Conservation (phyloP, 805 yeast genomes). For the Starmerella gropengiesseri region DNA sequence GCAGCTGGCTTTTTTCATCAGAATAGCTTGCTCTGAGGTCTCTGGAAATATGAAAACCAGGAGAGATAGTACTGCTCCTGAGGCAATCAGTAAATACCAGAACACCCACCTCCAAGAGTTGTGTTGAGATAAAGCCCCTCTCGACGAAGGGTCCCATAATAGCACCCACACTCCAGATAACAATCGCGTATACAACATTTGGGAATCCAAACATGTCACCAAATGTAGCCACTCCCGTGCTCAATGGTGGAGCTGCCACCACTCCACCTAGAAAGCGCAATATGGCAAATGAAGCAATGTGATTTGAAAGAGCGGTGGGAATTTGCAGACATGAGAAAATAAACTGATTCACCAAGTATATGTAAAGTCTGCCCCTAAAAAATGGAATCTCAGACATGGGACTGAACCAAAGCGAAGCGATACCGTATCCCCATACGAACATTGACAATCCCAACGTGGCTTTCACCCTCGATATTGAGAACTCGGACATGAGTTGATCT, state of each 20-base stretch:
- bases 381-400: slow-evolving; percentile 42
- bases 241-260: slow-evolving; percentile 45
- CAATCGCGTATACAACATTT: slow-evolving; percentile 38
- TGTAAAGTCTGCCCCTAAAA: slow-evolving; percentile 40
- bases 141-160: slow-evolving; percentile 47
- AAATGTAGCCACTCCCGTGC: slow-evolving; percentile 50
- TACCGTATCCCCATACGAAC: slow-evolving; percentile 50
- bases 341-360: slow-evolving; percentile 39
- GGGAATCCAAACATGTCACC: slow-evolving; percentile 39
- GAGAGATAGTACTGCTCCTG: slow-evolving; percentile 33
- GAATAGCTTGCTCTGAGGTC: slow-evolving; percentile 37
- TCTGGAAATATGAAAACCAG: slow-evolving; percentile 39
- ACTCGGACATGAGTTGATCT: slow-evolving; percentile 33
- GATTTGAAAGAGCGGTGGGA: slow-evolving; percentile 42
- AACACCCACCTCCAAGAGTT: slow-evolving; percentile 46
- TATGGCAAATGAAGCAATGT: slow-evolving; percentile 41
- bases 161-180: slow-evolving; percentile 44
- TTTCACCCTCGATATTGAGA: slow-evolving; percentile 34
- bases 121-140: slow-evolving; percentile 39
- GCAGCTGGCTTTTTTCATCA: slow-evolving; percentile 39
- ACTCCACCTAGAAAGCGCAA: slow-evolving; percentile 47
- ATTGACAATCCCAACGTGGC: slow-evolving; percentile 44
- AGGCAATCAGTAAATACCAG: slow-evolving; percentile 38
- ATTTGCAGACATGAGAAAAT: slow-evolving; percentile 44
- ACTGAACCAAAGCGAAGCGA: slow-evolving; percentile 46